Evolutionary conservation across 176 grass and related monocot genomes (phyloP).

Genomic region (Juncus effusus): DNA sequence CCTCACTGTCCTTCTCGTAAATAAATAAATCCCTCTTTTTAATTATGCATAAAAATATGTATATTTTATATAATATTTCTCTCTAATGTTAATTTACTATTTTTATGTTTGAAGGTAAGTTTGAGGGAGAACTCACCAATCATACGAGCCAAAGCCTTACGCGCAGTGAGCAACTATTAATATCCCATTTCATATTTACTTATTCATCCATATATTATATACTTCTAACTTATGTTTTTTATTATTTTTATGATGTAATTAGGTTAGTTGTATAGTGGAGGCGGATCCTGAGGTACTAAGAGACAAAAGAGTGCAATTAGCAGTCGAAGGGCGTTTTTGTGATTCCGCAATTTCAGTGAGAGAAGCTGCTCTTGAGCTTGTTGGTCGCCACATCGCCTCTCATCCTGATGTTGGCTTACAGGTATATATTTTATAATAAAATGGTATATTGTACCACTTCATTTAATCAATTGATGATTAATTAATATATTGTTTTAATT

Average conservation of each 20-base stretch:
- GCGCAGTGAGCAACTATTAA: constrained; percentile 63
- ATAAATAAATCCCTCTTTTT: constrained; percentile 14
- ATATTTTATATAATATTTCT: too few relatives aligned
- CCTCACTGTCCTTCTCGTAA: constrained; percentile 89
- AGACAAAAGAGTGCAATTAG: constrained; percentile 88
- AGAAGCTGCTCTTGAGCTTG: constrained; percentile 99
- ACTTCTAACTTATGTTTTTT: constrained; percentile 28
- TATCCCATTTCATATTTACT: constrained; percentile 19
- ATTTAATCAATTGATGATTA: constrained; percentile 2
- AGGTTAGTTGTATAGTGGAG: constrained; percentile 99
- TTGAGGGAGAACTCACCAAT: constrained; percentile 98
- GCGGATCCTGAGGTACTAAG: constrained; percentile 94
- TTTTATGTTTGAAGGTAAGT: constrained; percentile 63
- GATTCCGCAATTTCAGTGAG: constrained; percentile 98
- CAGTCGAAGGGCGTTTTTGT: constrained; percentile 99
- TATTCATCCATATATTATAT: constrained; percentile 25
- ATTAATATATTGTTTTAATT: constrained; percentile 24
- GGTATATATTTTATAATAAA: constrained; percentile 35
- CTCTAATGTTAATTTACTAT: constrained; percentile 20
- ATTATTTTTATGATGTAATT: constrained; percentile 29
- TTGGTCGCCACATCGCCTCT: constrained; percentile 97
- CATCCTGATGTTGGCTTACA: constrained; percentile 97
- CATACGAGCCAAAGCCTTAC: constrained; percentile 94
- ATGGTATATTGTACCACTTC: not conserved
- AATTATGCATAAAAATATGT: not conserved